A percentile compares a stretch with the other conserved stretches of the same genome.
Evolutionary conservation across 805 yeast genomes (phyloP).

Genomic region (Cyberlindnera petersonii): DNA sequence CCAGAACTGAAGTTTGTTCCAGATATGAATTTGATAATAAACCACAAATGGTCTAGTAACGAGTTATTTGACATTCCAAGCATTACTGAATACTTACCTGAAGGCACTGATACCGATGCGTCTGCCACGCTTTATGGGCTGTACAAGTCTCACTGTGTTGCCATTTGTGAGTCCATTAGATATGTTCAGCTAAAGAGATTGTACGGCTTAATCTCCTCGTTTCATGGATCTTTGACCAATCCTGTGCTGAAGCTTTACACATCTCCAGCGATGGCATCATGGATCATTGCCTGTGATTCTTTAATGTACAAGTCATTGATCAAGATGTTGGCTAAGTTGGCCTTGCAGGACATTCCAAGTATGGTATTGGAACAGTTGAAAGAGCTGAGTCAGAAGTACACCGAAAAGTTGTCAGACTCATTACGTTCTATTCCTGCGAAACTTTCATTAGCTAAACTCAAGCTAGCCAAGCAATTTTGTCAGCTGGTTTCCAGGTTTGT

Average conservation of each 20-base stretch:
- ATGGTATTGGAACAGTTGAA: constrained; percentile 52
- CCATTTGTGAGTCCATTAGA: constrained; percentile 61
- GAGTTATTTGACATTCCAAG: constrained; percentile 36
- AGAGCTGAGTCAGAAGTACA: constrained; percentile 46
- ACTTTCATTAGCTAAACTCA: constrained; percentile 49
- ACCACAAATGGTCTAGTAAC: constrained; percentile 14
- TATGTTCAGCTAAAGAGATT: constrained; percentile 63
- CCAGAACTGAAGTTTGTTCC: constrained; percentile 23
- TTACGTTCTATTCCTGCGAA: constrained; percentile 45
- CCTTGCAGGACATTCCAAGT: constrained; percentile 53
- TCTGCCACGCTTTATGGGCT: constrained; percentile 58
- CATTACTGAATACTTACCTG: constrained; percentile 25
- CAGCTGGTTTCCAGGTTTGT: constrained; percentile 51
- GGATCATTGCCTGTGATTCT: constrained; percentile 69
- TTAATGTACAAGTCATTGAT: constrained; percentile 53
- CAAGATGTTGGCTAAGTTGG: constrained; percentile 58
- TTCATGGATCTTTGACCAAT: constrained; percentile 53
- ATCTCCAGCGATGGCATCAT: constrained; percentile 44
- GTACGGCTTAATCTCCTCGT: constrained; percentile 48
- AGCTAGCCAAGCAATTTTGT: constrained; percentile 50
- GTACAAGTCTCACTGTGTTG: constrained; percentile 60
- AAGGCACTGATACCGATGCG: constrained; percentile 29
- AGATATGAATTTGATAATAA: constrained; percentile 16
- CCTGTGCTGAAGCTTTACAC: constrained; percentile 59
- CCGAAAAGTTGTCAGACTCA: constrained; percentile 40